Percentiles rank a stretch among this genome's conserved stretches.
phyloP scores from a whole-genome alignment of 495 filamentous ascomycete genomes.

The Penicillium fimorum region DNA sequence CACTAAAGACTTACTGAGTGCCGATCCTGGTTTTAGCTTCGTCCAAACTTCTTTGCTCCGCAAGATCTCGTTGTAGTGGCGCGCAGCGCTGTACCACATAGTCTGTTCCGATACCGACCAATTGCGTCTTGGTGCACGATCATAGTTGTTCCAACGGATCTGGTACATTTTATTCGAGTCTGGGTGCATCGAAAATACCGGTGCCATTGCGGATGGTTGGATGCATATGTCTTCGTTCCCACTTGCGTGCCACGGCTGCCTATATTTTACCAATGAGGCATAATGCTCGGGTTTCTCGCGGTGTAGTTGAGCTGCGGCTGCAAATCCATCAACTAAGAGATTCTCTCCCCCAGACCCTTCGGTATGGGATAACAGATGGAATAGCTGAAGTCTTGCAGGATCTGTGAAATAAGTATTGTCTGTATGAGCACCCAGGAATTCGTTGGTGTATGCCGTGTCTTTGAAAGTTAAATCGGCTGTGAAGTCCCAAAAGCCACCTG shows the following conservation, averaged over 20 bases:
- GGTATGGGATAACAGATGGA: constrained; percentile 80
- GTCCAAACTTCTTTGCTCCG: constrained; percentile 63
- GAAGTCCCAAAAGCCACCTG: constrained; percentile 91
- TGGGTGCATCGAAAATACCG: constrained; percentile 61
- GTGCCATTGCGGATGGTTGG: constrained; percentile 56
- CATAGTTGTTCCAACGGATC: constrained; percentile 90
- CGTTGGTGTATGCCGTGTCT: constrained; percentile 89
- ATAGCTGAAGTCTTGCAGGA: constrained; percentile 82
- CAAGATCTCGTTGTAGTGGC: constrained; percentile 61
- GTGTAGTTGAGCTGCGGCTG: constrained; percentile 58
- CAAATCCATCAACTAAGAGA: constrained; percentile 80
- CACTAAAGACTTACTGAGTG: constrained; percentile 58
- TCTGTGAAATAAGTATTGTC: constrained; percentile 94
- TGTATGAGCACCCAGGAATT: constrained; percentile 75
- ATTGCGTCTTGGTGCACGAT: constrained; percentile 59
- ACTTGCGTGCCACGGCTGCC: constrained; percentile 72
- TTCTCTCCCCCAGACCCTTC: constrained; percentile 66
- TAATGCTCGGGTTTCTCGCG: constrained; percentile 50
- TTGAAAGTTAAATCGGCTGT: constrained; percentile 81
- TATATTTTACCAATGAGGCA: constrained; percentile 45
- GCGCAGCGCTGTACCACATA: constrained; percentile 75
- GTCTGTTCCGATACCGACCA: constrained; percentile 40
- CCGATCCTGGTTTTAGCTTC: constrained; percentile 72
- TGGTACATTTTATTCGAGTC: constrained; percentile 49
- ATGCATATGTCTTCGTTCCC: constrained; percentile 82